phyloP scores from a whole-genome alignment of 495 filamentous ascomycete species.

The Neurospora sublineolata region DNA sequence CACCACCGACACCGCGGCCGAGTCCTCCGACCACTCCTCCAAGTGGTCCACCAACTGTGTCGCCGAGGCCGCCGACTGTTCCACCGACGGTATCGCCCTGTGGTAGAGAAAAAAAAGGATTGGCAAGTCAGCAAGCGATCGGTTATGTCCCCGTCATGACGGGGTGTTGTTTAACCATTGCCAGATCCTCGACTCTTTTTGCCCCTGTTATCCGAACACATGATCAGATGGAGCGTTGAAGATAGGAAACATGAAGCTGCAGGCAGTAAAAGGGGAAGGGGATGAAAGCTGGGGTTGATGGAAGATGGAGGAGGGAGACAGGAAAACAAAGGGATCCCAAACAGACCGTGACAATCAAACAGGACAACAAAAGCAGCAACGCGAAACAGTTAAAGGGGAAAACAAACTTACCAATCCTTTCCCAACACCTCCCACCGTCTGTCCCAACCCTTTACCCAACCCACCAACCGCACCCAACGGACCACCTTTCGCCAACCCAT shows the following conservation, averaged over 20 bases:
- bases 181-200: conserved; percentile 5
- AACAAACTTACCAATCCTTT: conserved; percentile 7
- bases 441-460: conserved; percentile 10
- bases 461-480: conserved; percentile 14
- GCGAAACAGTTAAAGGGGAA: background rate
- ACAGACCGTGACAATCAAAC: background rate
- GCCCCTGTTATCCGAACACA: background rate
- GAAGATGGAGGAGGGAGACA: background rate
- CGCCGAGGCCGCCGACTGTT: conserved; percentile 16
- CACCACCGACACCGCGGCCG: conserved; percentile 13
- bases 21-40: conserved; percentile 15
- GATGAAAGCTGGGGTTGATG: background rate
- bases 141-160: background rate
- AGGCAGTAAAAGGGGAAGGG: background rate
- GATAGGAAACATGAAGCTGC: background rate
- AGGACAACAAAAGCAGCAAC: background rate
- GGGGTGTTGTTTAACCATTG: conserved; percentile 7
- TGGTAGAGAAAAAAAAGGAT: background rate
- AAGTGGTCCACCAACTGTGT: conserved; percentile 14
- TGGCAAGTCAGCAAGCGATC: background rate
- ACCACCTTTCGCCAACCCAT: conserved; percentile 14
- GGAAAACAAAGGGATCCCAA: background rate
- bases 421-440: conserved; percentile 16
- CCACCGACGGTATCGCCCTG: conserved; percentile 16
- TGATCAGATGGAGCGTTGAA: background rate